Evolutionary conservation across 805 yeast genomes (phyloP).

Genomic region (Ogataea paraovalis): DNA sequence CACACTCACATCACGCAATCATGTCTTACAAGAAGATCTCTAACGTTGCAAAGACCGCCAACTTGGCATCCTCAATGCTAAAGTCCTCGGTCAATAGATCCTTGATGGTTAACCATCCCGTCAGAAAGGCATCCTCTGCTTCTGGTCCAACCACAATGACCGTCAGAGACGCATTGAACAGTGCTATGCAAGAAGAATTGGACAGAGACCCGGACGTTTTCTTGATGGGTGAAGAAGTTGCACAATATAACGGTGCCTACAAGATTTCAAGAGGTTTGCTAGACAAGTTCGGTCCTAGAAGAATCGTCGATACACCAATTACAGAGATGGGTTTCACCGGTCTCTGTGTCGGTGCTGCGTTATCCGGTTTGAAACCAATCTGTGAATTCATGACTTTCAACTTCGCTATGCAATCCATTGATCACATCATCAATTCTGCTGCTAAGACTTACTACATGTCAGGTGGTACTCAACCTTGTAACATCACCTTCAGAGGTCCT

Average conservation of each 20-base stretch:
- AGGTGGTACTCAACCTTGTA: slow-evolving; percentile 97
- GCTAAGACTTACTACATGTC: slow-evolving; percentile 99
- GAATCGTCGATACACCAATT: slow-evolving; percentile 95
- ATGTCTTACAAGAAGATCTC: slow-evolving; percentile 18
- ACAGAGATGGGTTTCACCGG: slow-evolving; percentile 99
- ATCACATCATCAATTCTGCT: slow-evolving; percentile 96
- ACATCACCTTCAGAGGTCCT: slow-evolving; percentile 97
- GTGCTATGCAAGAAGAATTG: slow-evolving; percentile 95
- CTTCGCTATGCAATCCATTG: slow-evolving; percentile 99
- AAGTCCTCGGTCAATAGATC: slow-evolving; percentile 23
- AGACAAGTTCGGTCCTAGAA: slow-evolving; percentile 91
- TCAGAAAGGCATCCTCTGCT: slow-evolving; percentile 43
- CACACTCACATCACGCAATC: neutral
- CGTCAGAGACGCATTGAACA: slow-evolving; percentile 94
- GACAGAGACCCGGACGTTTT: slow-evolving; percentile 93
- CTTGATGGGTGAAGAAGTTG: slow-evolving; percentile 98
- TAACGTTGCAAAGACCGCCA: slow-evolving; percentile 42
- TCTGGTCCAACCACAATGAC: slow-evolving; percentile 64
- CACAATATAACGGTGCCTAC: slow-evolving; percentile 98
- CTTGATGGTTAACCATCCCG: slow-evolving; percentile 19
- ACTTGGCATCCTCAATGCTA: slow-evolving; percentile 19
- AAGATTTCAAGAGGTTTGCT: slow-evolving; percentile 93
- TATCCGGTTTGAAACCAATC: slow-evolving; percentile 92
- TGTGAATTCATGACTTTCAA: slow-evolving; percentile 99
- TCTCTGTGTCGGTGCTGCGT: slow-evolving; percentile 91